Base-by-base conservation (phyloP, 345 rosid species). In the Pseudoturritis turrita region DNA sequence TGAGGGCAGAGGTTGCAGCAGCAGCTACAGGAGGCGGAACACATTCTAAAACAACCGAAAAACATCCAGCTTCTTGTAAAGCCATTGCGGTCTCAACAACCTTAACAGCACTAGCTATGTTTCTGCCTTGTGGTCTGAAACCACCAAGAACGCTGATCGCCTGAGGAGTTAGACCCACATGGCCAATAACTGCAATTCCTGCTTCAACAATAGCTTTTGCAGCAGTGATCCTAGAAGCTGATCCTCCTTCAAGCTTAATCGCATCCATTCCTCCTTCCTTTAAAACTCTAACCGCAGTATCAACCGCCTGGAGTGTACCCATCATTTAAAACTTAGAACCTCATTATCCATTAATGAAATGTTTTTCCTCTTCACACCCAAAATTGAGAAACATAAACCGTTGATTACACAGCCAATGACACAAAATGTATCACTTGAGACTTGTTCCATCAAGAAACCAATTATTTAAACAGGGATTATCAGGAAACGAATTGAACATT, bases 141-240 rank as follows among this genome's bases (percentile, higher is more conserved):
- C 99, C 96, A 61, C 99, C 99, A 77, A 91, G 93, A 75, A 91
- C 92, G 72, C 99, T 91, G 33, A 91, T 91, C 37, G 99, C 97
- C 74, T 95, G 97, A 61, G 99, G 97, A 35, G 99, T 95, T 61
- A 89, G 86, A 1, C 99, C 96, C 14, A 91, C 97, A 82, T 89
- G 99, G 14, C 99, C 97, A 81, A 91, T 89, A 70, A 95, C 99
- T 0, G 97, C 96, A 61, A 88, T 91, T 61, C 99, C 96, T 21
- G 96, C 92, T 79, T 91, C 99, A 4, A 89, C 97, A 54, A 95
- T 91, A 5, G 89, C 84, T 75, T 80, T 95, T 0, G 97, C 96
- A 3, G 98, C 89, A 5, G 87, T 82, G 68, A 91, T 87, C 72
- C 99, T 85, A 0, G 98, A 85, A 22, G 86, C 73, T 0, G 96